These are phyloP conservation scores for Apiospora arundinis DNA, from an alignment of 2,329 filamentous ascomycete genomes.

Conservation along the genomic window DNA sequence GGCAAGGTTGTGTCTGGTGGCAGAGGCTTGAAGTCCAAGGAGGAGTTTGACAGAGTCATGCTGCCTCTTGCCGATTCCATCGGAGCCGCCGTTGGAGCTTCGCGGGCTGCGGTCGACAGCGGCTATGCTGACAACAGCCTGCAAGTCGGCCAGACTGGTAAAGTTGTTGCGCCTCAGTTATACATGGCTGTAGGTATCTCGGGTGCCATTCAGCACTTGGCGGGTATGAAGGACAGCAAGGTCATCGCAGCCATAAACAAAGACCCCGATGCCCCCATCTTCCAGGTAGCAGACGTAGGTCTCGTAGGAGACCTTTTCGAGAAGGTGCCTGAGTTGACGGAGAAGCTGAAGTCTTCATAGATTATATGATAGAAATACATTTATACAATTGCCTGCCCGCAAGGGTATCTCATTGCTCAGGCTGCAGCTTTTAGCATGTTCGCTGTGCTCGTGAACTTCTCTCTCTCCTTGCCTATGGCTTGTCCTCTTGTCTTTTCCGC, in stretches of 20 bases:
- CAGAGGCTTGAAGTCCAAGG: conserved; percentile 94
- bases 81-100: conserved; percentile 94
- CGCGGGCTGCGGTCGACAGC: conserved; percentile 92
- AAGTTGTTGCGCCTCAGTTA: conserved; percentile 95
- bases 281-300: conserved; percentile 96
- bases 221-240: conserved; percentile 99
- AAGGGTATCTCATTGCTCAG: conserved; percentile 33
- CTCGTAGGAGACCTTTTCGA: conserved; percentile 96
- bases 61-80: conserved; percentile 89
- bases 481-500: conserved; percentile 74
- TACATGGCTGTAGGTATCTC: conserved; percentile 97
- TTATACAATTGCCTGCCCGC: conserved; percentile 24
- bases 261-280: conserved; percentile 94
- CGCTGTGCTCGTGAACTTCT: conserved; percentile 66
- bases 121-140: conserved; percentile 98
- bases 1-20: conserved; percentile 90
- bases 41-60: conserved; percentile 94
- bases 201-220: conserved; percentile 96
- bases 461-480: conserved; percentile 75
- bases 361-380: conserved; percentile 12
- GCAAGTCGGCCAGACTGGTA: conserved; percentile 97
- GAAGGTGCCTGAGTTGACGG: conserved; percentile 92
- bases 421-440: conserved; percentile 64
- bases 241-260: conserved; percentile 99
- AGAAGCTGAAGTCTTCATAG: conserved; percentile 77